phyloP scores from a whole-genome alignment of 2,329 filamentous ascomycete species.

The Ophiosphaerella herpotricha region DNA sequence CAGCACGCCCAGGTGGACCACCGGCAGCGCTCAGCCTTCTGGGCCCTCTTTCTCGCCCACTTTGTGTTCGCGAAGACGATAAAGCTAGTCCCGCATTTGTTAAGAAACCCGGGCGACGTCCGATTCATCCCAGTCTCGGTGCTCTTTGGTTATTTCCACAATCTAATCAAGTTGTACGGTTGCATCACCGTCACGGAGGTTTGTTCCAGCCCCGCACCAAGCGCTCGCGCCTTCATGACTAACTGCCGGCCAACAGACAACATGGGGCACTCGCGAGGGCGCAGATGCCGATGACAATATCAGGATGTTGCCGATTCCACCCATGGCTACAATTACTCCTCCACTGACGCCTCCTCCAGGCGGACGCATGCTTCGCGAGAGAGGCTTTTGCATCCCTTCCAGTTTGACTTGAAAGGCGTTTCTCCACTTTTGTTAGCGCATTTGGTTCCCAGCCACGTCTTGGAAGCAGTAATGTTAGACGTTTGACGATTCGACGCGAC shows the following conservation, averaged over 20 bases:
- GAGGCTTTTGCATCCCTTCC: slow-evolving; percentile 33
- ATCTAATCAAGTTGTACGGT: slow-evolving; percentile 88
- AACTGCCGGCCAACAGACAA: slow-evolving; percentile 65
- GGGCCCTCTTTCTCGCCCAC: slow-evolving; percentile 45
- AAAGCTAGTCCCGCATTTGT: slow-evolving; percentile 86
- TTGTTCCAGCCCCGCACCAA: slow-evolving; percentile 30
- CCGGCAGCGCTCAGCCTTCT: slow-evolving; percentile 35
- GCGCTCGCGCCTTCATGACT: slow-evolving; percentile 24
- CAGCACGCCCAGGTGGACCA: slow-evolving; percentile 9
- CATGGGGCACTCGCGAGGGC: slow-evolving; percentile 92
- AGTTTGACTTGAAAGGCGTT: slow-evolving; percentile 33
- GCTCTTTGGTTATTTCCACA: slow-evolving; percentile 90
- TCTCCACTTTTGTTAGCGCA: slow-evolving; percentile 30
- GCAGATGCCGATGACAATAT: slow-evolving; percentile 72
- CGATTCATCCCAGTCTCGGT: slow-evolving; percentile 83
- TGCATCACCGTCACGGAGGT: slow-evolving; percentile 67
- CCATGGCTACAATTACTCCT: slow-evolving; percentile 40
- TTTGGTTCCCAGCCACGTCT: slow-evolving; percentile 28
- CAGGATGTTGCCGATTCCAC: slow-evolving; percentile 45
- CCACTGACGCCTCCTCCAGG: slow-evolving; percentile 40
- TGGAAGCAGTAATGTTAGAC: slow-evolving; percentile 44
- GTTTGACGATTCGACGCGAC: slow-evolving; percentile 33
- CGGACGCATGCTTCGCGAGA: slow-evolving; percentile 42
- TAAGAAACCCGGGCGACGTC: slow-evolving; percentile 80
- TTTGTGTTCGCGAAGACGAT: slow-evolving; percentile 84